Conservation (phyloP, 1,139 yeast genomes). For the Protomyces pachydermus region DNA sequence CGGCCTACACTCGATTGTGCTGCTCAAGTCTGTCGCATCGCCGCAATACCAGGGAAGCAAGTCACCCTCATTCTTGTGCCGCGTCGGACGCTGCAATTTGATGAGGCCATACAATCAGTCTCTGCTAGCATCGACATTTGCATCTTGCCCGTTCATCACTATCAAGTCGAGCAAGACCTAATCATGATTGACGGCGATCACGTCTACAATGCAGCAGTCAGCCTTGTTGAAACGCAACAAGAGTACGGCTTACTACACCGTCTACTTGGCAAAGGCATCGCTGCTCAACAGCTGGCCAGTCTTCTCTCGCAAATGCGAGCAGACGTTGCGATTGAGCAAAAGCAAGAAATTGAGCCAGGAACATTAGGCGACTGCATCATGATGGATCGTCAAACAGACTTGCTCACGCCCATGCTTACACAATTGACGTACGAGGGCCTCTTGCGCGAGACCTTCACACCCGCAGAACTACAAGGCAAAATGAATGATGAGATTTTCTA, state of each 20-base stretch:
- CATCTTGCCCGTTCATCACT: conserved; percentile 40
- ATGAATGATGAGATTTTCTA: conserved; percentile 45
- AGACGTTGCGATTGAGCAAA: conserved; percentile 31
- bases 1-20: conserved; percentile 1
- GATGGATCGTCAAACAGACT: conserved; percentile 72
- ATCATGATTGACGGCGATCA: conserved; percentile 39
- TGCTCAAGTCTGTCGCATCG: conserved; percentile 1
- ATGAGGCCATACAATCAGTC: conserved; percentile 37
- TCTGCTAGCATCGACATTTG: conserved; percentile 40
- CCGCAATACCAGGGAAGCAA: conserved; percentile 19
- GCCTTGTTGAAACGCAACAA: conserved; percentile 41
- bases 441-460: conserved; percentile 62
- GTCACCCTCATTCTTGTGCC: conserved; percentile 39
- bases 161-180: conserved; percentile 39
- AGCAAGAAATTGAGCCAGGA: conserved; percentile 26
- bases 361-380: conserved; percentile 53
- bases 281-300: conserved; percentile 44
- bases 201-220: conserved; percentile 44
- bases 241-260: conserved; percentile 42
- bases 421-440: conserved; percentile 82
- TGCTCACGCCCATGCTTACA: conserved; percentile 61
- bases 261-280: conserved; percentile 49
- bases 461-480: conserved; percentile 44
- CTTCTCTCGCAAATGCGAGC: conserved; percentile 36
- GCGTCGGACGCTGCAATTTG: conserved; percentile 38